A percentile compares a stretch with the other conserved stretches of the same genome.
Evolutionary conservation across 305 asterid species (phyloP).

Genomic region (Ajuga reptans): DNA sequence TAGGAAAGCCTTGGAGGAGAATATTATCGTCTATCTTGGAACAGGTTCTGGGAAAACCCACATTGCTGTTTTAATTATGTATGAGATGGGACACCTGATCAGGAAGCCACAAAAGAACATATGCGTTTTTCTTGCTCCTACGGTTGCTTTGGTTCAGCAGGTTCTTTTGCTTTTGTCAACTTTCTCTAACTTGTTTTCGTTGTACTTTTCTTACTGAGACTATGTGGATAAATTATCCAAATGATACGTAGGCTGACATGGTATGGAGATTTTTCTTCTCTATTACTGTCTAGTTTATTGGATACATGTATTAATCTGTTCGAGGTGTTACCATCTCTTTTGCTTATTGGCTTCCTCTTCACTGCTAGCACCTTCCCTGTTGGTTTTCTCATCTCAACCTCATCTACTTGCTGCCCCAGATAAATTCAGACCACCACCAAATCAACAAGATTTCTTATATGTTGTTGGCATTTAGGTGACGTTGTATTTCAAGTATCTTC

Average conservation of each 20-base stretch:
- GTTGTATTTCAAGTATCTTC: background rate
- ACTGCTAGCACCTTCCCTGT: background rate
- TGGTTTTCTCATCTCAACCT: background rate
- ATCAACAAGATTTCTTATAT: background rate
- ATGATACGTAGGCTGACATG: background rate
- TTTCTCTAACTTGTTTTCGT: background rate
- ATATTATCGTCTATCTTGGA: constrained; percentile 70
- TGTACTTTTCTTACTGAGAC: background rate
- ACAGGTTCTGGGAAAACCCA: constrained; percentile 98
- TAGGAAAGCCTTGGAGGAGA: constrained; percentile 78
- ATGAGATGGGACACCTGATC: constrained; percentile 86
- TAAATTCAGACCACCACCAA: background rate
- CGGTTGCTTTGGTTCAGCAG: constrained; percentile 96
- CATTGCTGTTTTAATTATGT: constrained; percentile 78
- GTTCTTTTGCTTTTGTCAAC: constrained; percentile 25
- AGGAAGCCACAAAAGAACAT: constrained; percentile 74
- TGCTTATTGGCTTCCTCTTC: background rate
- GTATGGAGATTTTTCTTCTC: background rate
- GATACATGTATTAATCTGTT: background rate
- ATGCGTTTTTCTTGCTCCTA: constrained; percentile 91
- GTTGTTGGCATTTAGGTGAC: background rate
- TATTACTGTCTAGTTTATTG: background rate
- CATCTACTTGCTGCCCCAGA: background rate
- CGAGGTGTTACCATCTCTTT: background rate
- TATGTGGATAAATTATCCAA: background rate